These are phyloP conservation scores for Boletus reticulatus DNA, from an alignment of 768 basidiomycete species.

Conservation along the genomic window DNA sequence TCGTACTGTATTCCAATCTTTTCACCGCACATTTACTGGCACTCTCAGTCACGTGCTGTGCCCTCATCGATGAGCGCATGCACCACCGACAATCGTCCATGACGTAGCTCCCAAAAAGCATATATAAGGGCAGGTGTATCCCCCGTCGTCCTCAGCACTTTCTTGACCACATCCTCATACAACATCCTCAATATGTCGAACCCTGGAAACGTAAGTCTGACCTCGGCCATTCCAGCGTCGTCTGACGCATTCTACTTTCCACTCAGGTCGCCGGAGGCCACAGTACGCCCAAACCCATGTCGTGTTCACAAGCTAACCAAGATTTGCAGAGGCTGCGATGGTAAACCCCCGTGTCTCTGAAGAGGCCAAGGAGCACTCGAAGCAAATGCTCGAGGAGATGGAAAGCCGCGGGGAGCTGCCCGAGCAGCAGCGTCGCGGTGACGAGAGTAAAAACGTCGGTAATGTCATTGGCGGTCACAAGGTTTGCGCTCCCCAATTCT, in stretches of 20 bases:
- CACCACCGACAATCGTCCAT: not conserved
- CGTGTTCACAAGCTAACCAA: not conserved
- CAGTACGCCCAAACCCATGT: not conserved
- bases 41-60: not conserved
- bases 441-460: conserved; percentile 10
- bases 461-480: conserved; percentile 25
- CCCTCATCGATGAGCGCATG: conserved; percentile 7
- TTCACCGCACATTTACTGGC: no score
- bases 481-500: not conserved
- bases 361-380: conserved; percentile 22
- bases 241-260: not conserved
- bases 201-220: conserved; percentile 17
- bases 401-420: conserved; percentile 10
- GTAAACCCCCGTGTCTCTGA: conserved; percentile 26
- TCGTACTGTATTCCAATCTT: not conserved
- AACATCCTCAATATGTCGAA: conserved; percentile 9
- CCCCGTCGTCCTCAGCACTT: not conserved
- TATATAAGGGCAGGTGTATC: not conserved
- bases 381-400: conserved; percentile 26
- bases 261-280: conserved; percentile 9
- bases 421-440: conserved; percentile 4
- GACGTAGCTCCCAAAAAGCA: conserved; percentile 12
- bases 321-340: conserved; percentile 21
- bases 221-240: not conserved
- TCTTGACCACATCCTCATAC: not conserved